phyloP scores from a whole-genome alignment of 1,284 basidiomycete species.

The Cutaneotrichosporon cavernicola region DNA sequence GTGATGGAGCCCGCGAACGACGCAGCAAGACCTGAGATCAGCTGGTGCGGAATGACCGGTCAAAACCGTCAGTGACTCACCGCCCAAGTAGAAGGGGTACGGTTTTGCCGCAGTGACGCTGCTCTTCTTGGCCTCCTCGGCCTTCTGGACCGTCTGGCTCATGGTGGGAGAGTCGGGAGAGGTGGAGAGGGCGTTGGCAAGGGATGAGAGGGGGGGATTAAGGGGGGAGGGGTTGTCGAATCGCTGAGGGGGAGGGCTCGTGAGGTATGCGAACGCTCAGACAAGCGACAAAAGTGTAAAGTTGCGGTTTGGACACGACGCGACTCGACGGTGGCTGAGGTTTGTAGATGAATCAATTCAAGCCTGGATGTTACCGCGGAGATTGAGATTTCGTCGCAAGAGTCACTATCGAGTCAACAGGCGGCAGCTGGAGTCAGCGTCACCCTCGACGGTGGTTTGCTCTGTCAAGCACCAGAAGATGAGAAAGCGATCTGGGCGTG shows the following conservation, averaged over 20 bases:
- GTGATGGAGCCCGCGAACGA: slow-evolving; percentile 77
- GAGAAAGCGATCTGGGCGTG: not conserved
- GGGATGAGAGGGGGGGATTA: not conserved
- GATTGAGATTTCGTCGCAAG: not conserved
- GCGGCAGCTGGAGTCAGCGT: not conserved
- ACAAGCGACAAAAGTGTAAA: not conserved
- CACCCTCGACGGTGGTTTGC: not conserved
- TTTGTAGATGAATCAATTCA: not conserved
- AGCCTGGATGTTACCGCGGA: too few species aligned
- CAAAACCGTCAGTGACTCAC: slow-evolving; percentile 52
- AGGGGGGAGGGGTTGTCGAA: not conserved
- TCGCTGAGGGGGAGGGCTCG: not conserved
- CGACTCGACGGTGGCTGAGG: not conserved
- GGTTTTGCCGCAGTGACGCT: slow-evolving; percentile 53
- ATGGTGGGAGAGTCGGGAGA: not conserved
- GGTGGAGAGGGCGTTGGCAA: not conserved
- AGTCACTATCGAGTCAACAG: not conserved
- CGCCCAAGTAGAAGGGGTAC: slow-evolving; percentile 79
- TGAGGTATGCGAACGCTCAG: not conserved
- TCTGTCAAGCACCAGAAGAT: not conserved
- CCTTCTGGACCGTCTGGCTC: not conserved
- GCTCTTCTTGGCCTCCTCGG: slow-evolving; percentile 7
- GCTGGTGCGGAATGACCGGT: not conserved
- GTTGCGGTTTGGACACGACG: not conserved
- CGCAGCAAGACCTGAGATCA: slow-evolving; percentile 64